These are phyloP conservation scores for Immersiporthe knoxdaviesiana DNA, from an alignment of 2,329 filamentous ascomycete species.

Conservation along the genomic window DNA sequence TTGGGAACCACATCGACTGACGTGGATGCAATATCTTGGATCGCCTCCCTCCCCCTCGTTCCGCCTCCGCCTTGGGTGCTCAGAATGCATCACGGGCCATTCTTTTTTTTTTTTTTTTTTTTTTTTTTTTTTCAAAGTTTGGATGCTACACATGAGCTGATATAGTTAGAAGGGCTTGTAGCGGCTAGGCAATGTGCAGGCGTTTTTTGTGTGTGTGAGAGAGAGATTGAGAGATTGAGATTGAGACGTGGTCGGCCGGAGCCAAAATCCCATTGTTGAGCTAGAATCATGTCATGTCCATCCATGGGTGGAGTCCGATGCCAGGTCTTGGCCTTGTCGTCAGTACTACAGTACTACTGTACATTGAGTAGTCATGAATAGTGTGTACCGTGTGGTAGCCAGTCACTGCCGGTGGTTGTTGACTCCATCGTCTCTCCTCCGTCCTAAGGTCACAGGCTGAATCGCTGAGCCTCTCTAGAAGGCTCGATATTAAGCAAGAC, in stretches of 20 bases:
- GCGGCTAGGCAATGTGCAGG: background rate
- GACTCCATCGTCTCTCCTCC: background rate
- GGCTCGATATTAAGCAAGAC: no score
- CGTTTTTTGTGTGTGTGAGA: no score
- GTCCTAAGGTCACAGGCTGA: background rate
- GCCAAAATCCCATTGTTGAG: background rate
- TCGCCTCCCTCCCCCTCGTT: background rate
- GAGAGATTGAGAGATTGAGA: background rate
- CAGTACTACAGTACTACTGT: background rate
- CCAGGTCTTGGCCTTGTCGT: no score
- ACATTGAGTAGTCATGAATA: no score
- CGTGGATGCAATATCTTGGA: background rate
- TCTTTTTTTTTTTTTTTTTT: background rate
- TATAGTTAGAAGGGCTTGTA: background rate
- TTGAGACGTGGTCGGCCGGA: background rate
- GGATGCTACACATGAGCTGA: background rate
- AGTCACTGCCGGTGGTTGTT: background rate
- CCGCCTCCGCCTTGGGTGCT: background rate
- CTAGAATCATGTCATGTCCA: slow-evolving; percentile 7
- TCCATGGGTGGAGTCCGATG: slow-evolving; percentile 2
- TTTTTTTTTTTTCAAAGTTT: background rate
- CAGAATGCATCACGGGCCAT: background rate
- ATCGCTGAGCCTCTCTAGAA: background rate
- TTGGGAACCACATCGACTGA: background rate
- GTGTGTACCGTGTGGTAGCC: background rate